Evolutionary conservation across 2,329 filamentous ascomycete genomes (phyloP), one percentile per base, ranked within the genome.

Genomic region (Neoscytalidium dimidiatum): DNA sequence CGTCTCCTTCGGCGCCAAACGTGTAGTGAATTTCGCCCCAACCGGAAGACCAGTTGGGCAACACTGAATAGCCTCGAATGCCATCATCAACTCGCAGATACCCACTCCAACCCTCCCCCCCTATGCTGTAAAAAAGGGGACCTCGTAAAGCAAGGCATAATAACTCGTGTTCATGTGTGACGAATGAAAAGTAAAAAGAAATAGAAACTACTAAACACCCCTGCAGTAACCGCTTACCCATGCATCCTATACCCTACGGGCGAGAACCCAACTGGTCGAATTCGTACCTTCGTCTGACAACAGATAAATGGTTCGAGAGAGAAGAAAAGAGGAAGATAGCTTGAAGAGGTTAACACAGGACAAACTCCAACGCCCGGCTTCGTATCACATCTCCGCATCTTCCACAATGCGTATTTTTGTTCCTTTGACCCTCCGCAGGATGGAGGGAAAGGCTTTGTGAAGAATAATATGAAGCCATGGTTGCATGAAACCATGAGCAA

Each of bases 301-400:
- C 14, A 33, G n/a, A 35, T 41, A 29, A 26, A 23, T 8, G 23
- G 9, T 35, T 11, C 19, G 9, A 35, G 3, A 61, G 44, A 61
- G 17, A 38, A 29, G 26, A 35, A 21, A 4, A 21, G 19, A 9
- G 17, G 4, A 19, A 52, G 11, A 19, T 29, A 60, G 19, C 14
- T 31, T 9, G 17, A 29, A n/a, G 14, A 7, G 23, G 29, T 51
- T 51, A 1, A 51, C 11, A 28, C 4, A 31, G 13, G 29, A 8
- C 6, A 11, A 62, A 62, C 44, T 44, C 58, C 58, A 51, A 62
- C 58, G 58, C 58, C 58, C 29, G 19, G 28, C 58, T 38, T 62
- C 58, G n/a, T 62, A 33, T 38, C 58, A 23, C 41, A 19, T 60
- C 41, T 46, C 56, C 28, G 56, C n/a, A 23, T 46, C 56, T 26